Evolutionary conservation across 192 early-diverging fungal genomes (phyloP), one percentile per base, ranked within the genome.

Genomic region (Umbelopsis sp.): DNA sequence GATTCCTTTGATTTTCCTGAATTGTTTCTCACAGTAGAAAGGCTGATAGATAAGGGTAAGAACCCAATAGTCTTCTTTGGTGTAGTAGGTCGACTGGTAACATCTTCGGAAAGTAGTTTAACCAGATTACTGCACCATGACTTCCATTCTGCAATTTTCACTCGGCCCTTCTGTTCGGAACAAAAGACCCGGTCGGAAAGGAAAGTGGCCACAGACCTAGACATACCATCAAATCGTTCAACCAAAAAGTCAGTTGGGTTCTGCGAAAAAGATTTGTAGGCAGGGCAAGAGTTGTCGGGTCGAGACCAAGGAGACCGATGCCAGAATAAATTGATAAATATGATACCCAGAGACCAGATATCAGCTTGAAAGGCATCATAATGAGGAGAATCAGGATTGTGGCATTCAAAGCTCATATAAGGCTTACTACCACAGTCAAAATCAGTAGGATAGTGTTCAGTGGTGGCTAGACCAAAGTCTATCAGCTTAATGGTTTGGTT

Each of bases 391-490:
- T 76, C 26, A 21, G 81, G 73, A 71, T 85, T 85, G 32, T 79
- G 76, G 51, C 83, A 85, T 65, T 85, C 83, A 52, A 76, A 85
- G 45, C 83, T 85, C 83, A 85, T 85, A 41, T 85, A 85, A 2
- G 83, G 83, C 54, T 85, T 85, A 68, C 87, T 90, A 21, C 95
- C 95, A 74, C 94, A 95, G 65, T 94, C 94, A 83, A 94, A 91
- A 70, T 95, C 95, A 29, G 81, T 84, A 6, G 93, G 92, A 65
- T 89, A 85, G 66, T 83, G 80, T 79, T 93, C 89, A 59, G 83
- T 87, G 34, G 95, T 97, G 24, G 95, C 90, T 34, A 97, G 85
- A 14, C 95, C 95, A 92, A 97, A 97, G 86, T 97, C 95, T 1
- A 92, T 90, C 38, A 97, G 82, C 78, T 95, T 95, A 66, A 95